Base-by-base conservation (phyloP, 1,284 basidiomycete genomes). In the Rhodotorula sp. region DNA sequence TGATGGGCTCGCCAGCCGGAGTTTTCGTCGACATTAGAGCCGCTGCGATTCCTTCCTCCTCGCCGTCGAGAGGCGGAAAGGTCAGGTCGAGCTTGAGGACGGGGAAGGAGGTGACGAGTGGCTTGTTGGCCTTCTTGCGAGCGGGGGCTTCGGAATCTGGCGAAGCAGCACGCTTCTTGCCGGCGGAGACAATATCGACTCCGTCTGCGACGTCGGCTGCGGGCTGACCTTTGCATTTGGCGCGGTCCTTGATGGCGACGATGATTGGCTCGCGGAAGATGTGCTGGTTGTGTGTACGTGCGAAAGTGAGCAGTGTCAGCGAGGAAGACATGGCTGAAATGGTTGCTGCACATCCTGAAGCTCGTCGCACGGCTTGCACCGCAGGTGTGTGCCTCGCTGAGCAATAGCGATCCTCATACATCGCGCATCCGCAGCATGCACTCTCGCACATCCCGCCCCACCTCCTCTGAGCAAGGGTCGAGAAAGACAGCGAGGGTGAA, bases 51-150 rank as follows among this genome's bases (percentile, higher is more conserved):
- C 31, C 20, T 20, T 44, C 40, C 40, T 22, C 16, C 20, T 52
- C 18, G 30, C 22, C 50, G 34, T 52, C 34, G 1, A 63, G 31
- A 4, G 58, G 48, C 18, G 34, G 22, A 40, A 64, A 64, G 54
- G 31, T 13, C 57, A 64, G 31, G 50, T 61, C 37, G 54, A 64
- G 58, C 8, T 47, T 8, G 22, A 68, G 40, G 26, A 68, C 48
- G 2, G n/a, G n/a, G 1, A 61, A 40, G 16, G 34, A 22, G 11
- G 22, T 28, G 10, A 37, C 18, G 8, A 11, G 26, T 8, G 13
- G 30, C 40, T 30, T 15, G 24, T 24, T 15, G 26, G 30, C 24
- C 30, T 54, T 37, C 18, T 59, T 59, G 20, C 51, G 16, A 7
- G 4, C 4, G 34, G 34, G n/a, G 5, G 18, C 22, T 4, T 44